phyloP scores from a whole-genome alignment of 164 flowering plant species.

The Magnolia officinalis region DNA sequence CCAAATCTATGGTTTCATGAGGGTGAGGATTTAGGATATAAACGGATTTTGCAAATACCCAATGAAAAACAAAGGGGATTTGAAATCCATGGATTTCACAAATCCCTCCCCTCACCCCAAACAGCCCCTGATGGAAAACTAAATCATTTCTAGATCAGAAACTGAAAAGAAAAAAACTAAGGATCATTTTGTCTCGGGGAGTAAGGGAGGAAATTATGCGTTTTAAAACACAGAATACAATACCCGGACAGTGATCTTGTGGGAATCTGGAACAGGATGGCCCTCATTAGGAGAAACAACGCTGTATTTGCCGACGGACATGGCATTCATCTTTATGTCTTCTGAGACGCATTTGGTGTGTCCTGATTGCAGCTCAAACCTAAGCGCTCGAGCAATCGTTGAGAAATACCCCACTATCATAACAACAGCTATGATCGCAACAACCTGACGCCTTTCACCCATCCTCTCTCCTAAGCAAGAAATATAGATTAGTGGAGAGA shows the following conservation, averaged over 20 bases:
- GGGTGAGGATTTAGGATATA: too few species aligned
- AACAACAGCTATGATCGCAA: background rate
- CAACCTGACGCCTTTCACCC: background rate
- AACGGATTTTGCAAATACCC: too few species aligned
- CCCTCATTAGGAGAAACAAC: slow-evolving; percentile 47
- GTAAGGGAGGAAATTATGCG: background rate
- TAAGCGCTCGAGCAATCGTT: slow-evolving; percentile 20
- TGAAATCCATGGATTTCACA: too few species aligned
- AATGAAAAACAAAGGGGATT: too few species aligned
- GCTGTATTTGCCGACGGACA: slow-evolving; percentile 65
- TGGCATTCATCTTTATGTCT: slow-evolving; percentile 56
- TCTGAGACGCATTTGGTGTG: slow-evolving; percentile 69
- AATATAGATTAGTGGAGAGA: too few species aligned
- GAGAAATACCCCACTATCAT: background rate
- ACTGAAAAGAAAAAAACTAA: background rate
- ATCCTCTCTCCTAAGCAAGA: background rate
- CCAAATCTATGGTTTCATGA: too few species aligned
- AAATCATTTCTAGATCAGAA: background rate
- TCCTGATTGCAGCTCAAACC: slow-evolving; percentile 63
- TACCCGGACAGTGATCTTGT: slow-evolving; percentile 35
- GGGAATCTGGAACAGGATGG: slow-evolving; percentile 50
- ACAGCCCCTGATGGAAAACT: background rate
- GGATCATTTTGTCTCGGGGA: too few species aligned
- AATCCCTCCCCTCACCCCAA: too few species aligned
- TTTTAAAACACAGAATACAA: slow-evolving; percentile 12